Base-by-base conservation (phyloP, 2,329 filamentous ascomycete species). In the Pyrenochaeta sp. region DNA sequence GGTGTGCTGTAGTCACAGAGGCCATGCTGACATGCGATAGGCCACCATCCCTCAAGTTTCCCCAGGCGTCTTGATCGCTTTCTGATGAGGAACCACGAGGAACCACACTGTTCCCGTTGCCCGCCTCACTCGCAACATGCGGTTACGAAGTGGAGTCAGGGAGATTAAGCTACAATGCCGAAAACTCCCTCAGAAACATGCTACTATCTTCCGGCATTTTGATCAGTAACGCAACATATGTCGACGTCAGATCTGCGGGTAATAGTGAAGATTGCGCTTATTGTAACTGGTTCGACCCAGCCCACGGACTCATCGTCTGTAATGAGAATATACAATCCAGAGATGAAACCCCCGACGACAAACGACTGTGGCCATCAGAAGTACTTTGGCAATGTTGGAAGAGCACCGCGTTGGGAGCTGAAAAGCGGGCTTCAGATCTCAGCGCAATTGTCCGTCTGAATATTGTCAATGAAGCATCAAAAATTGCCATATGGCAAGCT, bases 331-430 rank as follows among this genome's bases (percentile, higher is more conserved):
- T 28, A 17, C 28, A 38, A 38, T 28, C n/a, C 24, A 28, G 35
- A 13, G 36, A 39, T 15, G n/a, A n/a, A n/a, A n/a, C n/a, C n/a
- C n/a, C n/a, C n/a, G n/a, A n/a, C n/a, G n/a, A n/a, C n/a, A n/a
- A n/a, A n/a, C 21, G 6, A 11, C 17, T 39, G 29, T 39, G 27
- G 27, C 26, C 36, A 26, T 39, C 36, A 20, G 36, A 39, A 27
- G 26, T 39, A 18, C 36, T 39, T 19, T 39, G 36, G 36, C 36
- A 39, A 30, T 39, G 26, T 23, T 39, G 26, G 36, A 39, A 39
- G 36, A 31, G 19, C 36, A 39, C 18, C 26, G 35, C 36, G 36
- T 30, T 39, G 18, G 24, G 26, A 39, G 36, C 24, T 31, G 36
- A 18, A 17, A 39, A 39, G 19, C 15, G 20, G 27, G 24, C 36